These are phyloP conservation scores for Trichosporon inkin DNA, from an alignment of 1,284 basidiomycete genomes.

Conservation along the genomic window DNA sequence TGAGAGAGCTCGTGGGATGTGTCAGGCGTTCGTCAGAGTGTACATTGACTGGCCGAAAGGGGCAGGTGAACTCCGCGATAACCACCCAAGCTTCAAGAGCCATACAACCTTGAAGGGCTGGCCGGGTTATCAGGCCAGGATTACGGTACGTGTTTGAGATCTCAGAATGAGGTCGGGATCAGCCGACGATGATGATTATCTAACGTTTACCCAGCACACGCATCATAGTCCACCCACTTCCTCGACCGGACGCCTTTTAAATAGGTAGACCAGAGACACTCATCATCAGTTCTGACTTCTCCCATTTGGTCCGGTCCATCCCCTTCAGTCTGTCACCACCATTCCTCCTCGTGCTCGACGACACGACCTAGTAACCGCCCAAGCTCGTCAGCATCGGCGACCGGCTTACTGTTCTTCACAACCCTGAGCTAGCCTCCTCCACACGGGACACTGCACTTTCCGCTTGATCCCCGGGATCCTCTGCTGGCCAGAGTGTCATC, in stretches of 20 bases:
- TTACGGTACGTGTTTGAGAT: constrained; percentile 9
- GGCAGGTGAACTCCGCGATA: background rate
- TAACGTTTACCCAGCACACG: background rate
- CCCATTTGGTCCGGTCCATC: background rate
- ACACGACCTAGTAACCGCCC: background rate
- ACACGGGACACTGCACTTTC: too few species aligned
- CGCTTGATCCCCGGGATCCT: too few species aligned
- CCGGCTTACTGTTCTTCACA: background rate
- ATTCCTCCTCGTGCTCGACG: background rate
- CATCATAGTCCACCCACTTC: background rate
- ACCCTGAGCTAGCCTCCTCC: background rate
- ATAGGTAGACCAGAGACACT: background rate
- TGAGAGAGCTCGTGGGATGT: background rate
- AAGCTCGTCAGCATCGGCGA: background rate
- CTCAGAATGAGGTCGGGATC: background rate
- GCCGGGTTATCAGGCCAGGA: background rate
- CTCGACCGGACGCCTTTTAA: background rate
- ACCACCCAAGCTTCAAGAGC: background rate
- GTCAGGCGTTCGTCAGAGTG: background rate
- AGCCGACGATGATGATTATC: constrained; percentile 5
- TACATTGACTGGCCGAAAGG: background rate
- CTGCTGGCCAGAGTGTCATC: too few species aligned
- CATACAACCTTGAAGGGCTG: background rate
- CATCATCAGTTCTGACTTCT: background rate
- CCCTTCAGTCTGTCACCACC: background rate